Percentiles rank a stretch among this genome's conserved stretches.
phyloP scores from a whole-genome alignment of 495 filamentous ascomycete genomes.

The Aspergillus egyptiacus region DNA sequence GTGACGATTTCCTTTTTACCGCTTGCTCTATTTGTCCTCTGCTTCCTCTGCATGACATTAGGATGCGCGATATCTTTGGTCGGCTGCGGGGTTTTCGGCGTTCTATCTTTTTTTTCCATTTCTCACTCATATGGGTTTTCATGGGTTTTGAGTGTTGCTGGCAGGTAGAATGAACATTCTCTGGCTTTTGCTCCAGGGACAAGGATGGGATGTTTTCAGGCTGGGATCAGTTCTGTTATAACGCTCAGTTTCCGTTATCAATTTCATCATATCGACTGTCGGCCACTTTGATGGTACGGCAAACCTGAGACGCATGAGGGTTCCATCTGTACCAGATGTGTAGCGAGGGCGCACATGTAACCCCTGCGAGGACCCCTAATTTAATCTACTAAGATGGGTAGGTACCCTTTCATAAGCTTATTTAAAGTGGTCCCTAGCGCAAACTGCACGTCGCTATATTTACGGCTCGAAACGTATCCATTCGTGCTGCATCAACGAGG shows the following conservation, averaged over 20 bases:
- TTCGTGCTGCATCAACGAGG: too few relatives aligned
- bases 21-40: slow-evolving; percentile 33
- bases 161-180: slow-evolving; percentile 21
- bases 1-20: slow-evolving; percentile 30
- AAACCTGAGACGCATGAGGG: slow-evolving; percentile 18
- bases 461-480: too few relatives aligned
- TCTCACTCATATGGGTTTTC: slow-evolving; percentile 27
- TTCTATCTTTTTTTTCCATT: slow-evolving; percentile 26
- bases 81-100: slow-evolving; percentile 44
- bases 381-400: too few relatives aligned
- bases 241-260: slow-evolving; percentile 21
- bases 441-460: too few relatives aligned
- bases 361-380: too few relatives aligned
- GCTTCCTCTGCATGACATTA: slow-evolving; percentile 24
- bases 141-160: slow-evolving; percentile 25
- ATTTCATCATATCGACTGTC: slow-evolving; percentile 24
- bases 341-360: too few relatives aligned
- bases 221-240: slow-evolving; percentile 17
- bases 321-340: too few relatives aligned
- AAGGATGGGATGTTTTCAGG: slow-evolving; percentile 22
- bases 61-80: slow-evolving; percentile 37
- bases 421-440: too few relatives aligned
- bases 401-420: too few relatives aligned
- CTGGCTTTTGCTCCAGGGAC: slow-evolving; percentile 16
- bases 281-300: slow-evolving; percentile 17